phyloP scores from a whole-genome alignment of 305 asterid species.

The Fraxinus paxiana region DNA sequence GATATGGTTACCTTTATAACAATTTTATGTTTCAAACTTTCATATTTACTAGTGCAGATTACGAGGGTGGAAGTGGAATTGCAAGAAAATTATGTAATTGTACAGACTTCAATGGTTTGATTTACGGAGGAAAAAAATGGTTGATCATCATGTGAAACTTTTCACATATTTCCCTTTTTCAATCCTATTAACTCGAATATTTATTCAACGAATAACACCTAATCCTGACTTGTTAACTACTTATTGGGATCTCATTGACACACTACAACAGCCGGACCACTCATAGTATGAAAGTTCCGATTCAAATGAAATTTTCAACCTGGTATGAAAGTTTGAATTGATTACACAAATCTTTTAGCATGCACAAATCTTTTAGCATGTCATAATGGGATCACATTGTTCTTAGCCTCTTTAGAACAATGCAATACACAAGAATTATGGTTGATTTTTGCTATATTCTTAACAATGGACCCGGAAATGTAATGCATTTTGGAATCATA shows the following conservation, averaged over 20 bases:
- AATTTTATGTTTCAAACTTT: background rate
- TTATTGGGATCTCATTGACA: too few relatives aligned
- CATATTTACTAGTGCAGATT: background rate
- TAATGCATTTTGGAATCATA: background rate
- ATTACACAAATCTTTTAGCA: background rate
- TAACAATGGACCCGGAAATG: background rate
- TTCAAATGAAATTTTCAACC: background rate
- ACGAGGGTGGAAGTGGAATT: background rate
- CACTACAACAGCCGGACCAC: too few relatives aligned
- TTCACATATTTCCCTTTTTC: too few relatives aligned
- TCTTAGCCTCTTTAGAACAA: background rate
- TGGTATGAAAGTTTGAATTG: background rate
- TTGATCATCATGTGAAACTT: background rate
- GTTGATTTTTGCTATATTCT: background rate
- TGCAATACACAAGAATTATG: background rate
- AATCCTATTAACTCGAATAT: too few relatives aligned
- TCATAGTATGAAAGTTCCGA: background rate
- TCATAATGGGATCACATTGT: background rate
- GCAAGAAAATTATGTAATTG: background rate
- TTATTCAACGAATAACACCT: too few relatives aligned
- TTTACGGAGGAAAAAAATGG: background rate
- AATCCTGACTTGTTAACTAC: too few relatives aligned
- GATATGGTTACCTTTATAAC: slow-evolving; percentile 14
- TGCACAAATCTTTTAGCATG: background rate
- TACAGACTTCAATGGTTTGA: background rate